Base-by-base conservation (phyloP, 2,329 filamentous ascomycete genomes). In the Neofusicoccum parvum region DNA sequence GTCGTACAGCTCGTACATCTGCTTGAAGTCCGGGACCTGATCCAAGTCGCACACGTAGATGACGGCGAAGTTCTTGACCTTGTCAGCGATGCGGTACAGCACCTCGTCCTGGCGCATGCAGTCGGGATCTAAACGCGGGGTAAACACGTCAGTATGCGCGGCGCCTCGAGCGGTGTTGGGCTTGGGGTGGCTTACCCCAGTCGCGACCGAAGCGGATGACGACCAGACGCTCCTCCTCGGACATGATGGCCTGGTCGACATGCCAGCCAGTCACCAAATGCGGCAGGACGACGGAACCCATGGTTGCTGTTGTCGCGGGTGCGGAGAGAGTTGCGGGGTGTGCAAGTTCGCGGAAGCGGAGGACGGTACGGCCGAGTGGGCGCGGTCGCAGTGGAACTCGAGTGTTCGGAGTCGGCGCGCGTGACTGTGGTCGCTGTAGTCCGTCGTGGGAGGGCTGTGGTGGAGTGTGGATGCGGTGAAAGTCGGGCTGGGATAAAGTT, bases 191-290 rank as follows among this genome's bases (percentile, higher is more conserved):
- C 56, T 46, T 27, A 49, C 45, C 45, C 45, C 56, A 62, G 53
- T 97, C 93, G 71, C 92, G 88, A 54, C 94, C 94, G 80, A 98
- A 98, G 70, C 94, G 90, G 77, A 98, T 97, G 48, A 97, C 89
- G 12, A 97, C 92, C 1, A 97, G 88, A 56, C 94, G 90, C 75
- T 98, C 94, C 76, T 97, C 92, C 81, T 98, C 93, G 49, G 85
- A 86, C 75, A 72, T 68, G 74, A 97, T 97, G 72, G 93, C 92
- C 81, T 97, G 93, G 83, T 97, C 94, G 74, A 98, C 94, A 79
- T 98, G 94, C 94, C 94, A 98, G 79, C 91, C 94, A 34, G 91
- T 92, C 70, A 87, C 86, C 50, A 98, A 86, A 79, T 97, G 93
- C 50, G 94, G 93, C 53, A 97, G 87, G 60, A 96, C 90, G 68